Percentiles rank a stretch among this genome's conserved stretches.
phyloP scores from a whole-genome alignment of 345 rosid species.

The Theobroma cacao region DNA sequence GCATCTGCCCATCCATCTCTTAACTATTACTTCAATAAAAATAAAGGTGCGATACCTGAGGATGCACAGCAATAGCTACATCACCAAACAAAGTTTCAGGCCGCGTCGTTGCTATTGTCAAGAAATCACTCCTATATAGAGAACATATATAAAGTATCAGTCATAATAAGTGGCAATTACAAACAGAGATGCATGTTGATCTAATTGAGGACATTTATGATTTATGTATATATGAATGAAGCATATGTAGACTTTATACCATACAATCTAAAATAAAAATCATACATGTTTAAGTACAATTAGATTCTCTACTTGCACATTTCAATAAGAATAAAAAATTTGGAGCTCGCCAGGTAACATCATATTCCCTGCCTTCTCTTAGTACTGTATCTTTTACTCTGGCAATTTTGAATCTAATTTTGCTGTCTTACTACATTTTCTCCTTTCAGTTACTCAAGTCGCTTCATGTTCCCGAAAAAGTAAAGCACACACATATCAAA shows the following conservation, averaged over 20 bases:
- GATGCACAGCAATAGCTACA: conserved; percentile 93
- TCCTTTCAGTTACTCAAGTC: neutral
- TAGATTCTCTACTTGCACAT: neutral
- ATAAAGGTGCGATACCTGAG: conserved; percentile 47
- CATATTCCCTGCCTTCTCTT: neutral
- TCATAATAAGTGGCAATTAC: neutral
- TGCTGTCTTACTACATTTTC: neutral
- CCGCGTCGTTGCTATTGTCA: conserved; percentile 92
- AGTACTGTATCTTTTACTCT: neutral
- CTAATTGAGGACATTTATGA: conserved; percentile 1
- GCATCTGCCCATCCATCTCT: neutral
- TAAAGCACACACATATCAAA: neutral
- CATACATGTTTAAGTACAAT: neutral
- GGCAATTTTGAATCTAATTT: neutral
- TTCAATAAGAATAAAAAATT: neutral
- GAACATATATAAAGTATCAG: conserved; percentile 24
- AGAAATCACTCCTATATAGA: conserved; percentile 64
- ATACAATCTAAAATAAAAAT: neutral
- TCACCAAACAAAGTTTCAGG: conserved; percentile 98
- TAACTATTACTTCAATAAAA: neutral
- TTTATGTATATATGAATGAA: neutral
- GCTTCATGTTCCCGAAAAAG: neutral
- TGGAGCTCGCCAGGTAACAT: neutral
- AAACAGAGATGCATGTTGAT: neutral
- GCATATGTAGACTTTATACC: neutral